Conservation (phyloP, 1,139 yeast species). For the Petasospora fabianii region DNA sequence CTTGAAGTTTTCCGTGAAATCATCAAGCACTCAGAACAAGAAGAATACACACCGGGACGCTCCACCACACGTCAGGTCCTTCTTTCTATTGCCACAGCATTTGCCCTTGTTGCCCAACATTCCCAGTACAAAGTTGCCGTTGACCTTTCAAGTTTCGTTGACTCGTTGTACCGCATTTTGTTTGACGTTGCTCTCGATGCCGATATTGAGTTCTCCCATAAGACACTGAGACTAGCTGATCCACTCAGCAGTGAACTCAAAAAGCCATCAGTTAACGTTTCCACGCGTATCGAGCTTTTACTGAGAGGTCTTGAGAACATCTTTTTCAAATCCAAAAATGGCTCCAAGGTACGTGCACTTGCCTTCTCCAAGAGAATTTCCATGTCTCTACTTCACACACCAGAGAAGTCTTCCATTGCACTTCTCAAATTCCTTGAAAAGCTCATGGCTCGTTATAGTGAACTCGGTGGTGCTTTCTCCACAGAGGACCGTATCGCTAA, state of each 20-base stretch:
- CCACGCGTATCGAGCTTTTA: conserved; percentile 84
- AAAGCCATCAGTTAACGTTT: conserved; percentile 74
- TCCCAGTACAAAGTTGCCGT: conserved; percentile 58
- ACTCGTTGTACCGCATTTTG: conserved; percentile 64
- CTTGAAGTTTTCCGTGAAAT: conserved; percentile 84
- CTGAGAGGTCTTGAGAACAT: conserved; percentile 74
- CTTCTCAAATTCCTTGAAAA: conserved; percentile 73
- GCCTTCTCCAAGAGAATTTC: conserved; percentile 83
- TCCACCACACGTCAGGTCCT: conserved; percentile 58
- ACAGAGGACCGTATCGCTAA: conserved; percentile 85
- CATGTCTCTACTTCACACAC: conserved; percentile 63
- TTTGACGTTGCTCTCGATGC: conserved; percentile 72
- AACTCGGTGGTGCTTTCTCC: conserved; percentile 69
- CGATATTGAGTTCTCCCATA: conserved; percentile 82
- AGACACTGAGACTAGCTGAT: conserved; percentile 73
- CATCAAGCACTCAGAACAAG: conserved; percentile 49
- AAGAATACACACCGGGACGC: conserved; percentile 30
- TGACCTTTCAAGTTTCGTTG: conserved; percentile 68
- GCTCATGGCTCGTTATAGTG: conserved; percentile 64
- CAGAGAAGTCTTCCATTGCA: conserved; percentile 85
- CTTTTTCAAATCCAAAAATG: conserved; percentile 74
- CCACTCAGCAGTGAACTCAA: conserved; percentile 50
- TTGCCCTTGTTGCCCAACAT: conserved; percentile 77
- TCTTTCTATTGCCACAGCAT: conserved; percentile 85
- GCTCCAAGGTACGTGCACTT: conserved; percentile 67